These are phyloP conservation scores for Collybiopsis confluens DNA, from an alignment of 768 basidiomycete genomes.

Conservation along the genomic window DNA sequence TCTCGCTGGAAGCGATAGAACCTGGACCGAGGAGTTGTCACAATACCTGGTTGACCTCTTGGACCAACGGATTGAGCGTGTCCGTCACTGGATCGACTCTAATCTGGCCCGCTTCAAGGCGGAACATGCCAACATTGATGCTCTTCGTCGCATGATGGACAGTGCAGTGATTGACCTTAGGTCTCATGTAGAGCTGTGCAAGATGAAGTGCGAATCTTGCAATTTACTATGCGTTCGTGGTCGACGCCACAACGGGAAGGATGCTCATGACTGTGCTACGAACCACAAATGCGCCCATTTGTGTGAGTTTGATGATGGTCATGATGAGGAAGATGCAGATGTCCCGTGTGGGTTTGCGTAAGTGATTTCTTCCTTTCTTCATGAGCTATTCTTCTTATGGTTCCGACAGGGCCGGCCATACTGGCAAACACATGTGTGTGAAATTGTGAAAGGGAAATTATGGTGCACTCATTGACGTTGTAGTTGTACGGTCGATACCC, in stretches of 20 bases:
- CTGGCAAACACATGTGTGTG: slow-evolving; percentile 50
- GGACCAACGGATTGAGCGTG: slow-evolving; percentile 41
- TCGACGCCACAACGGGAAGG: slow-evolving; percentile 37
- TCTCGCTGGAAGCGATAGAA: slow-evolving; percentile 27
- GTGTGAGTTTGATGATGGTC: slow-evolving; percentile 41
- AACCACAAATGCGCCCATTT: slow-evolving; percentile 38
- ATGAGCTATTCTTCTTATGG: not conserved
- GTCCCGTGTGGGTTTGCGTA: slow-evolving; percentile 44
- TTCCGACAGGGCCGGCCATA: slow-evolving; percentile 49
- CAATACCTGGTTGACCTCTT: slow-evolving; percentile 34
- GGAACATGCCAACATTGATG: slow-evolving; percentile 38
- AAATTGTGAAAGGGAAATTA: not conserved
- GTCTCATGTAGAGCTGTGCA: slow-evolving; percentile 45
- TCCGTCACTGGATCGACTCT: slow-evolving; percentile 45
- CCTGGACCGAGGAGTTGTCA: slow-evolving; percentile 37
- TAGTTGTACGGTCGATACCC: slow-evolving; percentile 47
- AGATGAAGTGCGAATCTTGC: slow-evolving; percentile 41
- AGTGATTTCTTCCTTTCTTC: slow-evolving; percentile 16
- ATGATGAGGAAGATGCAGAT: slow-evolving; percentile 20
- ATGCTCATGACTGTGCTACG: slow-evolving; percentile 46
- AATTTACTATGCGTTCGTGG: slow-evolving; percentile 43
- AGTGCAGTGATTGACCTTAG: slow-evolving; percentile 39
- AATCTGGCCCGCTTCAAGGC: slow-evolving; percentile 47
- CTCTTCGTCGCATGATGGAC: slow-evolving; percentile 40
- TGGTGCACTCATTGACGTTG: not conserved